Evolutionary conservation across 371 early-diverging fungal species (phyloP), one percentile per base, ranked within the genome.

Genomic region (Saksenaea vasiformis): DNA sequence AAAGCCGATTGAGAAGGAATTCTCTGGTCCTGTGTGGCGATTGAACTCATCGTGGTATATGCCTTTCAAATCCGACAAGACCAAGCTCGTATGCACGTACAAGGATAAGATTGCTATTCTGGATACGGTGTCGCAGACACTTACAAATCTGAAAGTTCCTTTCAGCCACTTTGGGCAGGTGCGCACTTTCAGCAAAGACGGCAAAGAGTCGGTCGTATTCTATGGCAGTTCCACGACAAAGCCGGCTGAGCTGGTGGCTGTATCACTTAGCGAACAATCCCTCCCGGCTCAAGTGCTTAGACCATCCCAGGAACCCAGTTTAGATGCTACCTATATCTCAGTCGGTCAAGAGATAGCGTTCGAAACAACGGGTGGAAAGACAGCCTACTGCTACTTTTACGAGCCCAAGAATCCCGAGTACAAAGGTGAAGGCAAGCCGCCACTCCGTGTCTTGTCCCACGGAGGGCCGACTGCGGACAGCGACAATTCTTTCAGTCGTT

Each of bases 391-490:
- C 14, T 84, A 77, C 47, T 88, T 73, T 62, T 92, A 91, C 58
- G 76, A 82, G 26, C 93, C 93, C 3, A 82, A 84, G 22, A 91
- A 91, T 61, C 81, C 79, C 7, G 68, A 85, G 22, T 88, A 79
- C 62, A 54, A 65, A 13, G 84, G 83, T 5, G 73, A 71, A 10
- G 88, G 80, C 13, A 72, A 80, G 34, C 91, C 93, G 14, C 91
- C 93, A 15, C 71, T 91, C 31, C 77, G 88, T 26, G 86, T 91
- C 13, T 60, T 88, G 27, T 83, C 84, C 35, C 93, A 92, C 55
- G 93, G 93, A 28, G 93, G 93, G 0, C 93, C 93, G 2, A 91
- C 90, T 1, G 22, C 71, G 1, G 61, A 69, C 0, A 70, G 76
- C 0, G 37, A 34, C 39, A 68, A 80, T 5, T 65, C 76, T 38